Base-by-base conservation (phyloP, 495 filamentous ascomycete species). In the Hyaloscypha variabilis region DNA sequence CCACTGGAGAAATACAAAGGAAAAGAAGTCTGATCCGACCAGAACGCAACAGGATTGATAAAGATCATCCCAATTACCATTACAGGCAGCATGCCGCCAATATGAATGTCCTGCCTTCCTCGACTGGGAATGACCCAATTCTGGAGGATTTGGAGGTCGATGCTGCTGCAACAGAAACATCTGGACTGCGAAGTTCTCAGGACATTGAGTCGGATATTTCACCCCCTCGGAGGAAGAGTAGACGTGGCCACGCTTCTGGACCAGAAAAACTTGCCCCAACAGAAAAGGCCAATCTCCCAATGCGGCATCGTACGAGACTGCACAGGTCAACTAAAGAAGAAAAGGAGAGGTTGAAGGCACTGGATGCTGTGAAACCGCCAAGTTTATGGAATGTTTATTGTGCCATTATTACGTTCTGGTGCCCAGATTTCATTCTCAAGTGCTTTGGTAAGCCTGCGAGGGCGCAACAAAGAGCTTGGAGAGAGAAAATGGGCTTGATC, bases 401-500 rank as follows among this genome's bases (percentile, higher is more conserved):
- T 74, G 88, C 88, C 11, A 81, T 97, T 54, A 75, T 99, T 64
- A 99, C 95, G 2, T 98, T 97, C 70, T 97, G 96, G 92, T 90
- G 89, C 63, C 96, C 96, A 0, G 91, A 93, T 71, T 89, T 92
- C 60, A 76, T 97, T 19, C 78, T 99, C 46, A 83, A 79, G 59
- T 97, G 93, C 74, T 92, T 92, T 71, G 94, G 93, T 39, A 97
- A 91, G 82, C 86, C 90, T n/a, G 78, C 89, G 54, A 95, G 90
- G 76, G 92, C 87, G 21, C 93, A 97, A 74, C 91, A 94, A 66
- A 85, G 92, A 68, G 96, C 96, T 21, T 99, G 96, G 96, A 88
- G 96, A 63, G 96, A 99, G 76, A 99, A 99, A 83, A 97, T 99
- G 83, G 96, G 96, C 6, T 80, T 99, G 62, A 90, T 97, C 74